These are phyloP conservation scores for slime mould (Dictyostelium discoideum) DNA, from an alignment of 78 protist species.

Conservation along the genomic window dicty_2.7 NC_007088.5:4176001-4176500, in stretches of 20 bases:
- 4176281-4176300: not conserved
- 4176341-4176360: not conserved
- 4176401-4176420: not conserved
- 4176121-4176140: not conserved
- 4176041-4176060: constrained; percentile 84
- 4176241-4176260: no score
- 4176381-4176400: not conserved
- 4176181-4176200: not conserved
- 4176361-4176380: no score
- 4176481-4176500: not conserved
- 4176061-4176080: constrained; percentile 52
- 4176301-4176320: not conserved
- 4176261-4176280: no score
- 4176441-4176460: not conserved
- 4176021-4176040: constrained; percentile 78
- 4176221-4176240: no score
- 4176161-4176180: not conserved
- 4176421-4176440: not conserved
- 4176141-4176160: not conserved
- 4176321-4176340: not conserved
- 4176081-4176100: constrained; percentile 2
- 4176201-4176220: not conserved
- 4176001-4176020: constrained; percentile 84
- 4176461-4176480: not conserved
- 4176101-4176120: not conserved